Base-by-base conservation (phyloP, 2,329 filamentous ascomycete genomes). In the Periconia digitata region DNA sequence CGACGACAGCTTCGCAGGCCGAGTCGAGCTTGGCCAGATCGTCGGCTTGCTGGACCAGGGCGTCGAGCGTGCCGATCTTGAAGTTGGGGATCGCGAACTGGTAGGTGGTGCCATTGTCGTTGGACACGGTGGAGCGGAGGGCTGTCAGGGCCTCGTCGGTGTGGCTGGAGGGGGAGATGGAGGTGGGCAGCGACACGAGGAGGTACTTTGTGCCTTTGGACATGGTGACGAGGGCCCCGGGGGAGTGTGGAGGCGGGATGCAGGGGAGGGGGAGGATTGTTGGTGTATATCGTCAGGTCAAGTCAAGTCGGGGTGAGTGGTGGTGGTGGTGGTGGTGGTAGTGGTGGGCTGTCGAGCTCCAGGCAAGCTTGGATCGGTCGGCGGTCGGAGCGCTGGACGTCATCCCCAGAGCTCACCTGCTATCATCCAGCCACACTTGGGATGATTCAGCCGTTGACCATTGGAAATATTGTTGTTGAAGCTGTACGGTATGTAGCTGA, bases 11-110 rank as follows among this genome's bases (percentile, higher is more conserved):
- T 72, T 92, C 84, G 71, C 91, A 96, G 29, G 83, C 81, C 29
- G 80, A 72, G 59, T 95, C 90, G 43, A 97, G 85, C 83, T 96
- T 97, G 50, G 86, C 82, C 46, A 99, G 79, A 67, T 97, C 94
- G 67, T 99, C 94, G 47, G 94, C 94, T 74, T 99, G 92, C 75
- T 96, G 90, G 38, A 99, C 91, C 49, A 99, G 80, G 34, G 89
- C 90, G 75, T 99, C 94, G 32, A 99, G 81, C 0, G 94, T 96
- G 49, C 94, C 94, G 71, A 99, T 95, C 79, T 97, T 99, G 82
- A 99, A 96, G 57, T 91, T 87, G 17, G 94, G 94, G 55, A 97
- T 87, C 47, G 83, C 77, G 69, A 97, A 96, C 2, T 85, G 85
- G 43, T 85, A 77, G 39, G 90, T 86, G 44, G 82, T 84, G 68